Base-by-base conservation (phyloP, 139 green algal genomes). In the Coelastrella sp. region DNA sequence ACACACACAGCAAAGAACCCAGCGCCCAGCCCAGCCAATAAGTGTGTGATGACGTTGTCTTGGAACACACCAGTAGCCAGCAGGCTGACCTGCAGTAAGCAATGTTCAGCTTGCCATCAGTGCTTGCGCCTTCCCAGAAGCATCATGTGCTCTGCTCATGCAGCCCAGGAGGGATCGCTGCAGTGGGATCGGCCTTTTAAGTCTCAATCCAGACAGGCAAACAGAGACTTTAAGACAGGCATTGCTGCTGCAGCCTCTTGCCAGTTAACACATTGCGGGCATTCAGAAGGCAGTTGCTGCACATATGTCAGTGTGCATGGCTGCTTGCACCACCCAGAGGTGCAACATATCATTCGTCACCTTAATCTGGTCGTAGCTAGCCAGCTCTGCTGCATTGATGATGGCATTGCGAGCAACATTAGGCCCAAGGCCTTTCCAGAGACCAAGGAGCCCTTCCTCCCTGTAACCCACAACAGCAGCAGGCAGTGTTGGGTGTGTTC, bases 371-470 rank as follows among this genome's bases (percentile, higher is more conserved):
- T 99, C 98, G 87, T 99, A 99, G 11, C 88, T 96, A 58, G 98
- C 98, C 81, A 99, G 95, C 95, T 99, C 98, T 1, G 97, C 97
- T 5, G 98, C 98, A 87, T 99, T 99, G 93, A 99, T 98, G 91
- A 99, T 96, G 63, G 98, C 96, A 91, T 99, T 99, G 35, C 98
- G 94, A 4, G 96, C 97, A 17, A 99, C 95, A 94, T 99, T 99
- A 75, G 98, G 98, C 3, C 96, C 96, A 25, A 99, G 85, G 19
- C 98, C 98, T 70, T 96, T 99, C 98, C 98, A 99, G 87, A 99
- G 94, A 10, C 94, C 96, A 4, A 82, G 80, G 27, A 99, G 12
- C 14, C 98, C 98, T 93, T 99, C 98, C 90, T 98, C 92, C 89
- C 94, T 97, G 93, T 24, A 80, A 58, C 8, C 17, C 19, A 78